Evolutionary conservation across 148 eudicot genomes (phyloP).

Genomic region (Nyssa sinensis): DNA sequence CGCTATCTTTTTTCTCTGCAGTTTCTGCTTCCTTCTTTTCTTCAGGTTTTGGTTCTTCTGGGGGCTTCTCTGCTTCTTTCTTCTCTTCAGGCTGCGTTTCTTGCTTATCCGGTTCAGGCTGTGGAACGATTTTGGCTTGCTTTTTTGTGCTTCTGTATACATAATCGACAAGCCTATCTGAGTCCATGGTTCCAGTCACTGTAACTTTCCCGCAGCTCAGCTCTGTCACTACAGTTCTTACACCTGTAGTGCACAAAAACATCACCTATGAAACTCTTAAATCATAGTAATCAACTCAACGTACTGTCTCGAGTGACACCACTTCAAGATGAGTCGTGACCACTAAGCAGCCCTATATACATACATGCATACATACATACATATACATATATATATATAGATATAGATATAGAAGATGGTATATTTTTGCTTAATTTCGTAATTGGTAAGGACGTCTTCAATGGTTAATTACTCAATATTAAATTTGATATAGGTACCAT

Average conservation of each 20-base stretch:
- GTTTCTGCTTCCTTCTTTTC: conserved; percentile 27
- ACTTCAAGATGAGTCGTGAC: no score
- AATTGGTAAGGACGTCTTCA: no score
- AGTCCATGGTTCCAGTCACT: conserved; percentile 92
- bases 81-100: conserved; percentile 40
- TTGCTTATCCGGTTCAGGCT: conserved; percentile 65
- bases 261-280: neutral
- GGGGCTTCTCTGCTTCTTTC: conserved; percentile 34
- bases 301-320: no score
- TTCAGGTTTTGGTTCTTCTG: conserved; percentile 7
- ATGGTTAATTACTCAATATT: no score
- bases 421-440: no score
- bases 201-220: conserved; percentile 66
- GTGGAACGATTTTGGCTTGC: conserved; percentile 77
- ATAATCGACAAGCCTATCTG: conserved; percentile 64
- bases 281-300: no score
- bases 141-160: conserved; percentile 84
- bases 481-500: no score
- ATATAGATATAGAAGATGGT: no score
- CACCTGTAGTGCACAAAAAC: conserved; percentile 45
- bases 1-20: conserved; percentile 34
- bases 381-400: no score
- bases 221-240: conserved; percentile 75
- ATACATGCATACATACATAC: no score
- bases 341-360: no score